phyloP scores from a whole-genome alignment of 352 stramenopile species.

The Phytophthora pinifolia region DNA sequence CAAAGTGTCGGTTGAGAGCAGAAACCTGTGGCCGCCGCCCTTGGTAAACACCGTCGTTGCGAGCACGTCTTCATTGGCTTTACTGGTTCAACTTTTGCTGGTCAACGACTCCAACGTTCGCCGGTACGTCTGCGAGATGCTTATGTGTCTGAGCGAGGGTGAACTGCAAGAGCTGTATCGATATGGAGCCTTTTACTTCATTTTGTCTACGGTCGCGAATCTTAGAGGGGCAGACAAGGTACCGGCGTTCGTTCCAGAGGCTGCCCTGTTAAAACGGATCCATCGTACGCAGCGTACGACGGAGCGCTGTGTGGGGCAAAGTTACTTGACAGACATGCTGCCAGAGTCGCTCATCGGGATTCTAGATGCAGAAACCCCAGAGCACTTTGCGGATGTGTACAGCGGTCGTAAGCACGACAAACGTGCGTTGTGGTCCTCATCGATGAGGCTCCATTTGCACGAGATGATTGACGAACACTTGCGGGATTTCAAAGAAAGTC shows the following conservation, averaged over 20 bases:
- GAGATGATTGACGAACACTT: conserved; percentile 76
- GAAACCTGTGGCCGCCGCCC: conserved; percentile 54
- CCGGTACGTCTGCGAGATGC: conserved; percentile 61
- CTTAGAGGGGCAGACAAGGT: conserved; percentile 25
- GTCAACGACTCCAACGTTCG: conserved; percentile 54
- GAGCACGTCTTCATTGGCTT: conserved; percentile 41
- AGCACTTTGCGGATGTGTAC: conserved; percentile 70
- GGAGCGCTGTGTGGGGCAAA: conserved; percentile 52
- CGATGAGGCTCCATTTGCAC: conserved; percentile 75
- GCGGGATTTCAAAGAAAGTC: conserved; percentile 58
- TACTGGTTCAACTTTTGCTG: conserved; percentile 68
- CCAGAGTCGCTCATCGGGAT: conserved; percentile 71
- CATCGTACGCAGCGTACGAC: conserved; percentile 62
- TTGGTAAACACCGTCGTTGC: conserved; percentile 61
- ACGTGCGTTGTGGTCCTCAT: conserved; percentile 63
- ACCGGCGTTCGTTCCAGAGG: conserved; percentile 54
- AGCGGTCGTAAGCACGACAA: conserved; percentile 57
- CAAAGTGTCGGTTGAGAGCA: conserved; percentile 16
- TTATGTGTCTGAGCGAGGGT: conserved; percentile 49
- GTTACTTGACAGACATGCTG: conserved; percentile 68
- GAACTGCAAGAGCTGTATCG: conserved; percentile 55
- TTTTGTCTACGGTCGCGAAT: conserved; percentile 47
- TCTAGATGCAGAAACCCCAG: conserved; percentile 61
- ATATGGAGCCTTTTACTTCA: conserved; percentile 75
- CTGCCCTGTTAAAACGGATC: conserved; percentile 56